Evolutionary conservation across 192 early-diverging fungal genomes (phyloP).

Genomic region (Gryganskiella cystojenkinii): DNA sequence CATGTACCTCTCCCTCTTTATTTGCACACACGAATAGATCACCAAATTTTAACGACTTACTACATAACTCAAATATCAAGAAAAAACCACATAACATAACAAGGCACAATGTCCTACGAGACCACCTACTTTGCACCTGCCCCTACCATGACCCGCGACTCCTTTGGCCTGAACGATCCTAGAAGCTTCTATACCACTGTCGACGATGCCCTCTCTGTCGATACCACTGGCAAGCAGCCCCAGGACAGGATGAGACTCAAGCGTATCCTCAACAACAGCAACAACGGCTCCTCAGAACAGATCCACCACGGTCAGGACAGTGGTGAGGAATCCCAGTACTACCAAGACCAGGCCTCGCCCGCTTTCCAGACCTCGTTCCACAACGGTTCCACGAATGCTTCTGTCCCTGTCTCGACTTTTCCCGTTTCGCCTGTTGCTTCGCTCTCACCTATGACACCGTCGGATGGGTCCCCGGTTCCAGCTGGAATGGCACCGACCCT

Average conservation of each 20-base stretch:
- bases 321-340: not conserved
- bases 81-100: no score
- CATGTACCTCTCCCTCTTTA: no score
- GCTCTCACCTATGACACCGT: conserved; percentile 25
- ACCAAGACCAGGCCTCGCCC: conserved; percentile 17
- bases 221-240: conserved; percentile 29
- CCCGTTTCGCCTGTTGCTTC: conserved; percentile 36
- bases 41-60: no score
- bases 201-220: no score
- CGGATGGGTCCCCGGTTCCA: conserved; percentile 21
- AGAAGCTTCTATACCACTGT: no score
- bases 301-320: conserved; percentile 23
- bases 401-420: conserved; percentile 42
- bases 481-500: conserved; percentile 33
- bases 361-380: conserved; percentile 41
- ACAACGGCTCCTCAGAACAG: conserved; percentile 9
- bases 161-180: no score
- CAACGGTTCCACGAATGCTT: conserved; percentile 6
- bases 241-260: conserved; percentile 42
- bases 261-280: conserved; percentile 29
- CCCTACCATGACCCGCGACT: no score
- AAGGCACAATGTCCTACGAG: no score
- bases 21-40: no score
- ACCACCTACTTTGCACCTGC: no score
- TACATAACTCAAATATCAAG: no score